Evolutionary conservation across 208 protist species (phyloP), one percentile per base, ranked within the genome.

Genomic region (Wallacemonas sp.): DNA sequence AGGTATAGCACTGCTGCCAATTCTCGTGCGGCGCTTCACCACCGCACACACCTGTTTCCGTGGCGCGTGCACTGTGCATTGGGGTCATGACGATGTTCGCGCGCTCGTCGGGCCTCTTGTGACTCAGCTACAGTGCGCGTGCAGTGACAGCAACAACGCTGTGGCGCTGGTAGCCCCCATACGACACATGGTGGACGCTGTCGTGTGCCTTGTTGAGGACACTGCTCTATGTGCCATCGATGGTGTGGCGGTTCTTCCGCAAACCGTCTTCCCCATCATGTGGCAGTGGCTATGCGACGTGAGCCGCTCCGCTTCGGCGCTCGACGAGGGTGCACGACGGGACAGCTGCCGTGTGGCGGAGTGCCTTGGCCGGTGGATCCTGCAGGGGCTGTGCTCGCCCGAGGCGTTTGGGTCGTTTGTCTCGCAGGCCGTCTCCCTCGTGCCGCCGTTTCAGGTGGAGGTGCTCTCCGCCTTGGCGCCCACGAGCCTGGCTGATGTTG

Each of bases 1-100:
- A 13, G 27, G 27, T 70, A 84, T 55, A 32, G 63, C 71, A 3
- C 41, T 81, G 50, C 63, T 85, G 9, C 74, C 70, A 9, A 58
- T 66, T 38, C 66, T 68, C 17, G 53, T 70, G 0, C 33, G 45
- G 12, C 79, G 79, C 33, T 67, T 69, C 44, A 48, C 60, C 32
- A 34, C 17, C 5, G 17, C 46, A 0, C 34, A 38, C 52, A 2
- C 1, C 21, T 46, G 21, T 17, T 19, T 21, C 61, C 13, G 29
- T 17, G 21, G 27, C 21, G 13, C 39, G 12, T 1, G 50, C 13
- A 12, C 24, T n/a, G 67, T 64, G 53, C 33, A 29, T 1, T 38
- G 37, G 42, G 30, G 38, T 57, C 4, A 22, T 34, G 13, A 27
- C 57, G 0, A 63, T 68, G 2, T 15, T 64, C 41, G 57, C 26